phyloP scores from a whole-genome alignment of 108 stramenopile genomes.

The Seminavis robusta region DNA sequence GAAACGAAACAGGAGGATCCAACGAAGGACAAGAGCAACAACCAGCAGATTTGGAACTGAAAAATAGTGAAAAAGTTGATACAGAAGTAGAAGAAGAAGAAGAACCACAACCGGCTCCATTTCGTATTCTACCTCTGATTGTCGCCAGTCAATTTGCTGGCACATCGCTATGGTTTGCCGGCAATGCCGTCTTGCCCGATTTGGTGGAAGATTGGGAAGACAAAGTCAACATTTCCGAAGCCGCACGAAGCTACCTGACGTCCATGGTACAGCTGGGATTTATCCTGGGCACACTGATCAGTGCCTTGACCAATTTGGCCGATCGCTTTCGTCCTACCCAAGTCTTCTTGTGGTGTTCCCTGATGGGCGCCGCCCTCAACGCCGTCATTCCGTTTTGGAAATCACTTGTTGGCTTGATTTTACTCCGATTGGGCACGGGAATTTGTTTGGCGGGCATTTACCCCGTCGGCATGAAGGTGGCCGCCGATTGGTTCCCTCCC shows the following conservation, averaged over 20 bases:
- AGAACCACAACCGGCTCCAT: too few relatives aligned
- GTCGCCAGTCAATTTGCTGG: constrained; percentile 38
- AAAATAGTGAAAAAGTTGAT: too few relatives aligned
- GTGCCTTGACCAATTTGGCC: constrained; percentile 22
- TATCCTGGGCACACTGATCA: constrained; percentile 33
- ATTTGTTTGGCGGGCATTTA: constrained; percentile 35
- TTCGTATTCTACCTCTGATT: constrained; percentile 24
- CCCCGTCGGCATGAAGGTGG: constrained; percentile 48
- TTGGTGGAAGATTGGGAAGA: constrained; percentile 17
- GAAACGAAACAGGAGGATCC: too few relatives aligned
- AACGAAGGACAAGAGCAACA: too few relatives aligned
- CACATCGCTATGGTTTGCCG: constrained; percentile 48
- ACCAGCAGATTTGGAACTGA: too few relatives aligned
- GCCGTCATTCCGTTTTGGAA: constrained; percentile 10
- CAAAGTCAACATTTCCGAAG: background rate
- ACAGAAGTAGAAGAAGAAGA: too few relatives aligned
- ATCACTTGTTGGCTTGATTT: constrained; percentile 11
- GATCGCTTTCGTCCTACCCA: constrained; percentile 26
- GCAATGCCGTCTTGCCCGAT: constrained; percentile 33
- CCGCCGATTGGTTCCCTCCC: constrained; percentile 20
- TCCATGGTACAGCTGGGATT: constrained; percentile 40
- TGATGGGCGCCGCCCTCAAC: constrained; percentile 19
- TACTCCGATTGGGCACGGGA: constrained; percentile 25
- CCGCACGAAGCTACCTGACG: constrained; percentile 10
- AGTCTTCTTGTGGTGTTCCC: constrained; percentile 16